phyloP scores from a whole-genome alignment of 345 rosid species.

The Zanthoxylum bungeanum region DNA sequence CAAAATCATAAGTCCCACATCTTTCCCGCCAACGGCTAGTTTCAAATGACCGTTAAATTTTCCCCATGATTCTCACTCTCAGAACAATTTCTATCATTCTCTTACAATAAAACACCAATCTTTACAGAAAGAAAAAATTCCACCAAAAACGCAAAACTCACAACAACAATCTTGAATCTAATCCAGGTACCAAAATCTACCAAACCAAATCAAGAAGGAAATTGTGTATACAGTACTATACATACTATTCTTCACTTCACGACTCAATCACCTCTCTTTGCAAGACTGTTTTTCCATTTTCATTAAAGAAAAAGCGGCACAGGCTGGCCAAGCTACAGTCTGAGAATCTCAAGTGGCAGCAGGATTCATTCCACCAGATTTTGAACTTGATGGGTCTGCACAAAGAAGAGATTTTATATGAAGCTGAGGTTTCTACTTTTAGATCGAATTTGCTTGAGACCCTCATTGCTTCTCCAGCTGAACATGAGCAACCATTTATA shows the following conservation, averaged over 20 bases:
- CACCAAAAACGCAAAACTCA: conserved; percentile 2
- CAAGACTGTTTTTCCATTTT: conserved; percentile 70
- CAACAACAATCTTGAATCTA: conserved; percentile 5
- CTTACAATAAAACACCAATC: background rate
- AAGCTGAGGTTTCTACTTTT: conserved; percentile 52
- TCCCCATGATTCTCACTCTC: conserved; percentile 21
- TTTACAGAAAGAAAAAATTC: background rate
- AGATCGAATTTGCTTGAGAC: conserved; percentile 60
- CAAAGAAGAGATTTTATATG: conserved; percentile 60
- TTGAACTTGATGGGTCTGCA: conserved; percentile 66
- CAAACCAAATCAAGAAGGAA: conserved; percentile 1
- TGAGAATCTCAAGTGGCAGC: conserved; percentile 85
- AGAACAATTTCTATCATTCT: background rate
- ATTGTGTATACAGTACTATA: conserved; percentile 64
- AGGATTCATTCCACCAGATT: conserved; percentile 73
- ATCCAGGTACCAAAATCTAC: conserved; percentile 6
- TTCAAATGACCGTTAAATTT: conserved; percentile 41
- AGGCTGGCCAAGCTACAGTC: conserved; percentile 57
- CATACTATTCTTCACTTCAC: conserved; percentile 72
- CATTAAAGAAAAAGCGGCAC: conserved; percentile 56
- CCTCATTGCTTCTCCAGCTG: conserved; percentile 49
- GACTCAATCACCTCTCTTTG: conserved; percentile 78
- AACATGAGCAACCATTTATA: conserved; percentile 45
- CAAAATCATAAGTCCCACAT: too few species aligned
- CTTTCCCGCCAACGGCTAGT: conserved; percentile 41